These are phyloP conservation scores for Fusarium nisikadoi DNA, from an alignment of 2,329 filamentous ascomycete genomes.

Conservation along the genomic window DNA sequence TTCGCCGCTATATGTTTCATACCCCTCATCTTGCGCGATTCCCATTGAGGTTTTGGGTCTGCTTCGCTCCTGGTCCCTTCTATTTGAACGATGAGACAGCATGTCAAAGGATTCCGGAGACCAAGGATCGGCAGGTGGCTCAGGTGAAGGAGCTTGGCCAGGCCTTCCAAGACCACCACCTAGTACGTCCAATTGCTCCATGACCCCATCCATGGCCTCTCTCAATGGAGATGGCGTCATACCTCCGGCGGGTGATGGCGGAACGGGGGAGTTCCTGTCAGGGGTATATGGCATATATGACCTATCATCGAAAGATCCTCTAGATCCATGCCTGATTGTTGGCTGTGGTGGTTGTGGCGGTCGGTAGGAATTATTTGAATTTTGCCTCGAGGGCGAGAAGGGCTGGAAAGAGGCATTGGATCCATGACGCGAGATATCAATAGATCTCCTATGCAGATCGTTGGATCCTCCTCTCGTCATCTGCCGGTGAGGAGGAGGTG, in stretches of 20 bases:
- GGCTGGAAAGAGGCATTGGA: conserved; percentile 50
- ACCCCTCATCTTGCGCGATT: conserved; percentile 70
- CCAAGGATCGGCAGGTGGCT: conserved; percentile 78
- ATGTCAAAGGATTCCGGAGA: conserved; percentile 86
- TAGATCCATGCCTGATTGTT: conserved; percentile 37
- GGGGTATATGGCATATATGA: conserved; percentile 57
- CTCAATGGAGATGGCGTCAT: conserved; percentile 91
- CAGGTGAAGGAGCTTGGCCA: conserved; percentile 64
- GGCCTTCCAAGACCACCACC: conserved; percentile 58
- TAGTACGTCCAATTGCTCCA: conserved; percentile 93
- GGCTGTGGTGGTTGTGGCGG: conserved; percentile 31
- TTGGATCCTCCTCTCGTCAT: conserved; percentile 53
- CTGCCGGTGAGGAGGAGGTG: conserved; percentile 86
- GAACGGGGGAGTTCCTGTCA: conserved; percentile 69
- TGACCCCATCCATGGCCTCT: conserved; percentile 97
- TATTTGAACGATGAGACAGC: conserved; percentile 49
- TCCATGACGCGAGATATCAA: conserved; percentile 49
- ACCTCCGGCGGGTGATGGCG: conserved; percentile 73
- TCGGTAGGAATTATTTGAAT: conserved; percentile 53
- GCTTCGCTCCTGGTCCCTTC: conserved; percentile 41
- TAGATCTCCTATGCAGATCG: conserved; percentile 49
- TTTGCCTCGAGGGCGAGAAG: conserved; percentile 49
- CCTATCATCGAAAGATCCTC: conserved; percentile 49
- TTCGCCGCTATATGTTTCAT: conserved; percentile 67
- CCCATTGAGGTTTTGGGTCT: conserved; percentile 79